A percentile compares a stretch with the other conserved stretches of the same genome.
Conservation (phyloP, 2,329 filamentous ascomycete species). For the Drechmeria coniospora region DNA sequence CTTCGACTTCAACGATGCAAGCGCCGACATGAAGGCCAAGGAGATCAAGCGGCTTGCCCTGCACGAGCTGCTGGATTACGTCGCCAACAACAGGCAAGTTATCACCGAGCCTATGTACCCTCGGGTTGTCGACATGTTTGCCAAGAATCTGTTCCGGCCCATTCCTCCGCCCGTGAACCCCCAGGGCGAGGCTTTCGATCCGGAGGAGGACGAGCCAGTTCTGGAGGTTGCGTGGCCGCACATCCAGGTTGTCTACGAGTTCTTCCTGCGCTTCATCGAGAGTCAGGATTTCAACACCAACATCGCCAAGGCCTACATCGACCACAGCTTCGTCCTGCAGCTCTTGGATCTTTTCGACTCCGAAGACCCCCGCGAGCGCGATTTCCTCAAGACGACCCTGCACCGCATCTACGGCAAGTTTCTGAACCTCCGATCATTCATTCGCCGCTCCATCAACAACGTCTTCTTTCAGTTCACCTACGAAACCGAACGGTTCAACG, state of each 20-base stretch:
- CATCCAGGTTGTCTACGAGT: slow-evolving; percentile 98
- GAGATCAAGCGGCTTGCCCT: slow-evolving; percentile 96
- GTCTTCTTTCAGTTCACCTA: slow-evolving; percentile 99
- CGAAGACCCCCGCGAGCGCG: slow-evolving; percentile 87
- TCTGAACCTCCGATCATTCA: slow-evolving; percentile 91
- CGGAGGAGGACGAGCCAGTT: slow-evolving; percentile 95
- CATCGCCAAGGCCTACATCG: slow-evolving; percentile 96
- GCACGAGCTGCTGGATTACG: slow-evolving; percentile 92
- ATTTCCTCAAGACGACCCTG: slow-evolving; percentile 95
- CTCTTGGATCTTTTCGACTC: slow-evolving; percentile 97
- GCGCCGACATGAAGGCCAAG: slow-evolving; percentile 98
- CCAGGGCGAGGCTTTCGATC: slow-evolving; percentile 94
- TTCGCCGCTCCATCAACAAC: slow-evolving; percentile 97
- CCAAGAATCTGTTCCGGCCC: slow-evolving; percentile 93
- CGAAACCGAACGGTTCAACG: slow-evolving; percentile 96
- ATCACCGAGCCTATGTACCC: slow-evolving; percentile 99
- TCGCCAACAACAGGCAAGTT: slow-evolving; percentile 94
- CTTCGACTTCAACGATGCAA: slow-evolving; percentile 98
- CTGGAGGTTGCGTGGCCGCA: slow-evolving; percentile 98
- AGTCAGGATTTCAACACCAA: slow-evolving; percentile 99
- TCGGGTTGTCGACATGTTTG: slow-evolving; percentile 96
- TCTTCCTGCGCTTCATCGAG: slow-evolving; percentile 97
- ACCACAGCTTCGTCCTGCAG: slow-evolving; percentile 93
- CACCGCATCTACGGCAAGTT: slow-evolving; percentile 99
- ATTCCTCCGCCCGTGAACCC: slow-evolving; percentile 96